These are phyloP conservation scores for Plectosphaerella cucumerina DNA, from an alignment of 2,329 filamentous ascomycete genomes.

Conservation along the genomic window DNA sequence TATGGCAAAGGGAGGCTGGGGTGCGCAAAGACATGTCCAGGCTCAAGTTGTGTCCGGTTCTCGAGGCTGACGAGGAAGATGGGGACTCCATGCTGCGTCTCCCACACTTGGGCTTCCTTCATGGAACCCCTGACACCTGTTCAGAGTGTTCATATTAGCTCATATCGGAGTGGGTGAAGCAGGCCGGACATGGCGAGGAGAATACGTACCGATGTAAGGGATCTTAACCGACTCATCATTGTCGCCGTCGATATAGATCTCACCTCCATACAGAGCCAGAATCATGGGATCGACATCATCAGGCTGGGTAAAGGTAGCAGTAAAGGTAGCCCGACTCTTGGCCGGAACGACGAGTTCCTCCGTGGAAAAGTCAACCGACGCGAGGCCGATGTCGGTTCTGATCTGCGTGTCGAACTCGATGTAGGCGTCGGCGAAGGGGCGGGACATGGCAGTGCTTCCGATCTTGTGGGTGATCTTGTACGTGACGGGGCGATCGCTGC, in stretches of 20 bases:
- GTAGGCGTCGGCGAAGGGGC: slow-evolving; percentile 3
- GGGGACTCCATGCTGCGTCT: background rate
- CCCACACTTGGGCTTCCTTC: slow-evolving; percentile 25
- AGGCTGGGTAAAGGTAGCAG: background rate
- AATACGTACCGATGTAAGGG: background rate
- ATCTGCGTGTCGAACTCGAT: background rate
- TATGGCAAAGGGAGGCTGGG: slow-evolving; percentile 7
- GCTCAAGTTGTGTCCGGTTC: slow-evolving; percentile 27
- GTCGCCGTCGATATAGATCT: background rate
- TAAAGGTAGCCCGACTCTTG: background rate
- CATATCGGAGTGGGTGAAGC: background rate
- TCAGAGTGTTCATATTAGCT: too few species aligned
- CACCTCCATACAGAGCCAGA: background rate
- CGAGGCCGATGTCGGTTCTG: background rate
- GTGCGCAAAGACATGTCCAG: slow-evolving; percentile 12
- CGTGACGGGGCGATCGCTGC: background rate
- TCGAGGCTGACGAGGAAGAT: slow-evolving; percentile 27
- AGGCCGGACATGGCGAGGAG: fast-evolving
- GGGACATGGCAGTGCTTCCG: slow-evolving; percentile 4
- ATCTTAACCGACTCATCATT: background rate
- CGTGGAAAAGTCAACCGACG: background rate
- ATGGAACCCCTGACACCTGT: slow-evolving; percentile 23
- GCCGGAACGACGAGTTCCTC: background rate
- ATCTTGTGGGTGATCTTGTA: slow-evolving; percentile 6
- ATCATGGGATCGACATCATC: background rate